Evolutionary conservation across 2,329 filamentous ascomycete genomes (phyloP), one percentile per base, ranked within the genome.

Genomic region (Pseudophaeomoniella oleicola): DNA sequence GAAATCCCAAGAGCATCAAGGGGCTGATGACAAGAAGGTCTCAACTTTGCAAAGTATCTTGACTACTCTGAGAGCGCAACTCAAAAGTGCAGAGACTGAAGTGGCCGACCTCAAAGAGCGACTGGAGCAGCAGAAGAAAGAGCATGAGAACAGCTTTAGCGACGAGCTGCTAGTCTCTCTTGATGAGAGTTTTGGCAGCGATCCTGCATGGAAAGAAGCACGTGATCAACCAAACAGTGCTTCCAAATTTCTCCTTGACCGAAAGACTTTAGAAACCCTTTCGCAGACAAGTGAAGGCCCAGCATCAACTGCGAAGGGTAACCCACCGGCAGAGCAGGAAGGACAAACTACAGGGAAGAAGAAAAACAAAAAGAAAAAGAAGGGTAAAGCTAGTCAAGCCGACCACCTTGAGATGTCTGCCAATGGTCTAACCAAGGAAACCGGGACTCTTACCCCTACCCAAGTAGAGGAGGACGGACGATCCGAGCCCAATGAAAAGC

Each of bases 361-460:
- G 57, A 92, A 86, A 45, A 83, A 83, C 54, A 93, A 88, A 65
- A 94, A 92, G 70, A 81, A 78, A 59, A 88, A 87, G 64, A 75
- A 72, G 13, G 72, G 68, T 19, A 74, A 71, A 44, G 56, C 56
- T 4, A 48, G 49, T 13, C 48, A 56, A 9, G 44, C 52, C 5
- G 54, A 62, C 14, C 45, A 54, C 16, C 50, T 53, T 30, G 63
- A 66, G 37, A n/a, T n/a, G n/a, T 47, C 59, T 4, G 53, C 59
- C 3, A 42, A 58, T 63, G 12, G 49, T 54, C 1, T 27, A 6
- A 52, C 56, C 4, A 52, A 53, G 35, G 52, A 50, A 15, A 47
- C 45, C 4, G 50, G 53, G 19, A 42, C 41, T 42, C 42, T 42
- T 39, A 46, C 36, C 36, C 18, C 42, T 39, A 29, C 40, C 38